phyloP scores from a whole-genome alignment of 2,329 filamentous ascomycete genomes.

The Rugonectria rugulosa region DNA sequence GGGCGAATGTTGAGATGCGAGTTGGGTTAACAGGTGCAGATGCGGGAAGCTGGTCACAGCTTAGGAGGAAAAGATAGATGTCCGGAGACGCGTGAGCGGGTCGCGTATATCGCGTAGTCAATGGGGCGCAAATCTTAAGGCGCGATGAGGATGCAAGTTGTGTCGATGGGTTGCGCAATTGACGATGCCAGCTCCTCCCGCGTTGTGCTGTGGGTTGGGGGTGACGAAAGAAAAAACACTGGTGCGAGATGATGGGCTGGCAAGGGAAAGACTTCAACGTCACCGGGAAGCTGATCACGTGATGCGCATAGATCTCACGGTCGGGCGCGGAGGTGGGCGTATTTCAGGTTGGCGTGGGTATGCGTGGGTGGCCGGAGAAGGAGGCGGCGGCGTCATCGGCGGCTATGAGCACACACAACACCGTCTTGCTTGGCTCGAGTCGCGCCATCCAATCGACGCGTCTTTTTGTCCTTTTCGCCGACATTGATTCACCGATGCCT shows the following conservation, averaged over 20 bases:
- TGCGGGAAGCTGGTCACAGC: conserved; percentile 26
- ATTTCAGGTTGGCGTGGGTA: conserved; percentile 1
- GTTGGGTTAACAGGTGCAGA: conserved; percentile 23
- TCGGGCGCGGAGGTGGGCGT: conserved; percentile 3
- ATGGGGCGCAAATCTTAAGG: conserved; percentile 40
- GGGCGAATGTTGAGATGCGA: conserved; percentile 33
- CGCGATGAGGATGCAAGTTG: conserved; percentile 40
- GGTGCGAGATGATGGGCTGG: conserved; percentile 42
- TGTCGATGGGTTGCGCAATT: conserved; percentile 45
- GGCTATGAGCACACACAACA: conserved; percentile 28
- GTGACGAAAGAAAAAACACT: conserved; percentile 47
- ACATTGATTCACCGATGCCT: neutral
- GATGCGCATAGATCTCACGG: conserved; percentile 33
- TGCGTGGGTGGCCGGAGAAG: conserved; percentile 5
- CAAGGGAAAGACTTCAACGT: conserved; percentile 46
- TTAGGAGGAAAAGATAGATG: conserved; percentile 27
- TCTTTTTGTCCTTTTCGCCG: neutral
- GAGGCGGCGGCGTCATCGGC: conserved; percentile 35
- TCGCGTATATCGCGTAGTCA: conserved; percentile 40
- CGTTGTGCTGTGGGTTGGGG: conserved; percentile 45
- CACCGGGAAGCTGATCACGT: conserved; percentile 45
- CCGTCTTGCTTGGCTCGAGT: conserved; percentile 5
- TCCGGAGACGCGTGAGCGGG: conserved; percentile 39
- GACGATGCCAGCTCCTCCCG: conserved; percentile 42
- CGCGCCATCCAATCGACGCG: neutral